phyloP scores from a whole-genome alignment of 2,329 filamentous ascomycete genomes.

The Ophiosphaerella korrae region DNA sequence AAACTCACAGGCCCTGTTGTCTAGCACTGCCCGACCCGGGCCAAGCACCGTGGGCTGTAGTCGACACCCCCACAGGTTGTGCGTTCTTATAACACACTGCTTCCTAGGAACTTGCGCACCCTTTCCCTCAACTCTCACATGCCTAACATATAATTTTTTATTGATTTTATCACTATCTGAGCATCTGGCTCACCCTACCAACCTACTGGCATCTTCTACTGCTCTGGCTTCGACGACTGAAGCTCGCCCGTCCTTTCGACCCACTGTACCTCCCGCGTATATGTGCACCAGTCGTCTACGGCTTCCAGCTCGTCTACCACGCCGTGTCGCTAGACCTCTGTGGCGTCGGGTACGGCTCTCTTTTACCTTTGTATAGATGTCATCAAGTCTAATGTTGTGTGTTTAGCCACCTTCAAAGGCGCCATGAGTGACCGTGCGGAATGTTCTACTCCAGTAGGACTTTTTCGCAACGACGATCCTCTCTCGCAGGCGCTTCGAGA shows the following conservation, averaged over 20 bases:
- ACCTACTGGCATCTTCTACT: not conserved
- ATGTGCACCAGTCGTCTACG: conserved; percentile 16
- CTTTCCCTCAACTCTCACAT: no score
- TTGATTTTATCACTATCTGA: not conserved
- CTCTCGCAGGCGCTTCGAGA: conserved; percentile 20
- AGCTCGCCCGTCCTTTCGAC: not conserved
- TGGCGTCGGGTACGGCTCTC: conserved; percentile 25
- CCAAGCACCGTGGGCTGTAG: not conserved
- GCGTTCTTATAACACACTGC: not conserved
- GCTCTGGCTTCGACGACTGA: conserved; percentile 1
- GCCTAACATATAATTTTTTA: no score
- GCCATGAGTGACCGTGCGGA: conserved; percentile 16
- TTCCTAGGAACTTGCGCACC: not conserved
- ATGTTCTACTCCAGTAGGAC: conserved; percentile 13
- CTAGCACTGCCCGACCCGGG: not conserved
- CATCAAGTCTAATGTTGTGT: conserved; percentile 7
- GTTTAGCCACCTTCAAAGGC: conserved; percentile 28
- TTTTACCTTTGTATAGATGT: not conserved
- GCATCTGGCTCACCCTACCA: not conserved
- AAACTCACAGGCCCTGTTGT: not conserved
- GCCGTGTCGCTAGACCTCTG: conserved; percentile 19
- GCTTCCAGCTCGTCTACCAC: conserved; percentile 12
- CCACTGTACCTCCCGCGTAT: conserved; percentile 10
- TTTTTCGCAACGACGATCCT: conserved; percentile 24
- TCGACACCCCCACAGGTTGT: not conserved